Percentiles rank a stretch among this genome's conserved stretches.
phyloP scores from a whole-genome alignment of 2,329 filamentous ascomycete genomes.

The Byssochlamys sp. region DNA sequence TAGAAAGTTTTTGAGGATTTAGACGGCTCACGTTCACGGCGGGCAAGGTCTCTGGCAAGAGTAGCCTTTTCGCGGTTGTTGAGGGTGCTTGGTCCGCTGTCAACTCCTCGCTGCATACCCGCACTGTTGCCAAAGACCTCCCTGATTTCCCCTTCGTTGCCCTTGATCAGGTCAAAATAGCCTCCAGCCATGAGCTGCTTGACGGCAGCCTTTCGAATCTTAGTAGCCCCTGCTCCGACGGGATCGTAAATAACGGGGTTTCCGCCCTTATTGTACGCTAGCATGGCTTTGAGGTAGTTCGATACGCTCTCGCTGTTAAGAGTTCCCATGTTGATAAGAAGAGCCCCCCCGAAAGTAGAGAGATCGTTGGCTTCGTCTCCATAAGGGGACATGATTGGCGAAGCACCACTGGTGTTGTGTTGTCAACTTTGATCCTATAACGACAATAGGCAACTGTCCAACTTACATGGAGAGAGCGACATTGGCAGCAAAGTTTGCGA shows the following conservation, averaged over 20 bases:
- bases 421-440: slow-evolving; percentile 5
- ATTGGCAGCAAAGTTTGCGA: slow-evolving; percentile 90
- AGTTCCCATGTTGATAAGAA: slow-evolving; percentile 93
- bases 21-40: slow-evolving; percentile 45
- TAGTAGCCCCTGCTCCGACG: slow-evolving; percentile 78
- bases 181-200: slow-evolving; percentile 61
- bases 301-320: slow-evolving; percentile 63
- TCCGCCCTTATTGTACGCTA: slow-evolving; percentile 68
- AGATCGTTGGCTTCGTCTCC: slow-evolving; percentile 73
- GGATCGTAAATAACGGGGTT: slow-evolving; percentile 78
- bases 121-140: slow-evolving; percentile 54
- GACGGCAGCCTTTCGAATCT: slow-evolving; percentile 61
- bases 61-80: slow-evolving; percentile 46
- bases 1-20: too few species aligned
- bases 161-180: slow-evolving; percentile 82
- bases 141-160: slow-evolving; percentile 80
- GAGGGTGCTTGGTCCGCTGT: slow-evolving; percentile 55
- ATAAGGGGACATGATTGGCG: slow-evolving; percentile 89
- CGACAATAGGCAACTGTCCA: background rate
- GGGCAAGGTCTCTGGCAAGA: slow-evolving; percentile 59
- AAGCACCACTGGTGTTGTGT: slow-evolving; percentile 52
- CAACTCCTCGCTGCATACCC: slow-evolving; percentile 70
- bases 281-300: slow-evolving; percentile 64
- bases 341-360: slow-evolving; percentile 62
- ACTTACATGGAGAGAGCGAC: slow-evolving; percentile 63